Base-by-base conservation (phyloP, 73 alveolate genomes). In the Uronychia binucleata region DNA sequence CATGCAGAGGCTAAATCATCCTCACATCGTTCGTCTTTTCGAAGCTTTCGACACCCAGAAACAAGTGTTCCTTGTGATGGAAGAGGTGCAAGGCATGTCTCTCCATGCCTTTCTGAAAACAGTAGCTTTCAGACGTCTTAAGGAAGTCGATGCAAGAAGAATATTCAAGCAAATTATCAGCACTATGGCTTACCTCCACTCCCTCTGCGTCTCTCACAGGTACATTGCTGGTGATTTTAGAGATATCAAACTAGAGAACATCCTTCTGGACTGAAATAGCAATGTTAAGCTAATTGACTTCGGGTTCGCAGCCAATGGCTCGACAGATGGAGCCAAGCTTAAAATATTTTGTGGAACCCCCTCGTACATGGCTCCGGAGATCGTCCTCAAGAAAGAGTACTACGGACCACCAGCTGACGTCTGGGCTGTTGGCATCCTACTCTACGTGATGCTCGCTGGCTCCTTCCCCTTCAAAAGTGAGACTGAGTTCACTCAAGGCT, bases 391-490 rank as follows among this genome's bases (percentile, higher is more conserved):
- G 26, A n/a, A 30, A 31, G 78, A 76, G 34, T 14, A 82, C 5
- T 88, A 88, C 35, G 95, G 95, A 1, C 83, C 83, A 58, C 86
- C 90, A 33, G 89, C 81, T 1, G 95, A 89, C 59, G 59, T 89
- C 57, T 89, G 95, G 95, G 95, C 95, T 34, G 86, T 78, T 0
- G 95, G 95, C 28, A 77, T 89, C 59, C 83, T 89, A n/a, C 57
- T 79, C 83, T 89, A 84, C 75, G 95, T 80, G 59, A 31, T 89
- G 1, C 26, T 89, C 8, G 32, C 90, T 1, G 90, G 77, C 30
- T 31, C 80, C 46, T 90, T 90, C 57, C 95, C 95, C 0, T 90
- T 90, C 57, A 90, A 31, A 46, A 46, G 67, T 46, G 19, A 46
- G 5, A 11, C 67, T 46, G 67, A 11, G n/a, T 46, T 46, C 5